Evolutionary conservation across 2,329 filamentous ascomycete genomes (phyloP).

Genomic region (Penicillium freii): DNA sequence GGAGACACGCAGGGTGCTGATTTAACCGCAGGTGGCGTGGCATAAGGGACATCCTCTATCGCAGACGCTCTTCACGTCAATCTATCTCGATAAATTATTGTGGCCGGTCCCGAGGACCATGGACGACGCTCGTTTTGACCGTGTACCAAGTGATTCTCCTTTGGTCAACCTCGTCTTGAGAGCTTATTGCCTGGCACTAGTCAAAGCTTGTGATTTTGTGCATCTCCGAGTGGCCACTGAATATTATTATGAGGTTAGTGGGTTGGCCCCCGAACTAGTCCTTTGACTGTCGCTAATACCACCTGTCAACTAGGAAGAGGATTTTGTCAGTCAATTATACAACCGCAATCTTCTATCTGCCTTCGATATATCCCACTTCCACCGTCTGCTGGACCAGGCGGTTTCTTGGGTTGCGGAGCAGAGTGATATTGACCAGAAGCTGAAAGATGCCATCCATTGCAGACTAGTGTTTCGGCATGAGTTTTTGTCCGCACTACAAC

Average conservation of each 20-base stretch:
- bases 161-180: slow-evolving; percentile 66
- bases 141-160: slow-evolving; percentile 37
- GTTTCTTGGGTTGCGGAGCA: slow-evolving; percentile 50
- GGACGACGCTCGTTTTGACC: slow-evolving; percentile 62
- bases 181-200: slow-evolving; percentile 79
- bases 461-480: slow-evolving; percentile 66
- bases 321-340: slow-evolving; percentile 92
- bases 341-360: slow-evolving; percentile 71
- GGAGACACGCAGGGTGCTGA: background rate
- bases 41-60: slow-evolving; percentile 93
- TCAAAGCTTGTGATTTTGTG: slow-evolving; percentile 79
- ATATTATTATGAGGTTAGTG: slow-evolving; percentile 79
- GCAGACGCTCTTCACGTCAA: slow-evolving; percentile 88
- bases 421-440: slow-evolving; percentile 33
- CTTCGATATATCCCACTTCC: slow-evolving; percentile 58
- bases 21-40: slow-evolving; percentile 74
- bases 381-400: slow-evolving; percentile 55
- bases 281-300: slow-evolving; percentile 14
- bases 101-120: slow-evolving; percentile 65
- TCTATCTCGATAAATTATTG: slow-evolving; percentile 82
- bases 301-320: slow-evolving; percentile 71
- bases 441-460: slow-evolving; percentile 57
- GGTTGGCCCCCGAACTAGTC: background rate
- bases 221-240: slow-evolving; percentile 75
- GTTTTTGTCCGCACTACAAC: slow-evolving; percentile 43